Conservation (phyloP, 2,329 filamentous ascomycete species). For the Tolypocladium amazonense region DNA sequence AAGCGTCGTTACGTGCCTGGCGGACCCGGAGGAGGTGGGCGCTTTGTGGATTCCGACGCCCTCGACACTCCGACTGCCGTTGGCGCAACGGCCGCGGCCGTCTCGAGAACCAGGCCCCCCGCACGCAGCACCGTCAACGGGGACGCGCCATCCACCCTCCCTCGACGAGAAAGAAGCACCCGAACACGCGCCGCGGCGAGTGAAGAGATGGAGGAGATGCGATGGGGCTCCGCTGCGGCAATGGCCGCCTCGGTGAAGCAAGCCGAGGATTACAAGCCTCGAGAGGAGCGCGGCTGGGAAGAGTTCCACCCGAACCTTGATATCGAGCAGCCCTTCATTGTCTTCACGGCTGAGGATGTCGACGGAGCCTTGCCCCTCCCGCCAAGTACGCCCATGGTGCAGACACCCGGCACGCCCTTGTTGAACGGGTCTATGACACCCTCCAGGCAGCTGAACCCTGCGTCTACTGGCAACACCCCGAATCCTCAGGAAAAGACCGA, state of each 20-base stretch:
- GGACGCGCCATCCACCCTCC: slow-evolving; percentile 30
- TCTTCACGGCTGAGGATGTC: slow-evolving; percentile 75
- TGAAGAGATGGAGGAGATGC: slow-evolving; percentile 48
- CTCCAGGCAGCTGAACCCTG: slow-evolving; percentile 31
- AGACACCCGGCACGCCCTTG: slow-evolving; percentile 16
- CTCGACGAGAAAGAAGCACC: slow-evolving; percentile 46
- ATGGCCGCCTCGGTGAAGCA: slow-evolving; percentile 81
- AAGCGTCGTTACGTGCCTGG: slow-evolving; percentile 74
- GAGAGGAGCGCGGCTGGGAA: slow-evolving; percentile 94
- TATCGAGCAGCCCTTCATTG: slow-evolving; percentile 67
- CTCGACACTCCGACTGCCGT: slow-evolving; percentile 41
- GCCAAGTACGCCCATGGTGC: slow-evolving; percentile 24
- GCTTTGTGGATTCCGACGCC: slow-evolving; percentile 67
- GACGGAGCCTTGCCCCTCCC: slow-evolving; percentile 52
- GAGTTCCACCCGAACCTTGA: slow-evolving; percentile 95
- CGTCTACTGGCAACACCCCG: slow-evolving; percentile 31
- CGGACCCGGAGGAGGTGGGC: slow-evolving; percentile 73
- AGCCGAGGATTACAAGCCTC: slow-evolving; percentile 91
- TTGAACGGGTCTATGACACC: slow-evolving; percentile 34
- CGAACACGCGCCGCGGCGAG: slow-evolving; percentile 42
- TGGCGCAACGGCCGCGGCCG: slow-evolving; percentile 25
- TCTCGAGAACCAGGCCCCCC: slow-evolving; percentile 38
- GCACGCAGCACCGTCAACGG: slow-evolving; percentile 32
- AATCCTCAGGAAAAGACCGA: slow-evolving; percentile 22
- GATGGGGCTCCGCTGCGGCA: slow-evolving; percentile 80